Percentiles rank a stretch among this genome's conserved stretches.
Evolutionary conservation across 768 basidiomycete species (phyloP).

Genomic region (Pisolithus microcarpus): DNA sequence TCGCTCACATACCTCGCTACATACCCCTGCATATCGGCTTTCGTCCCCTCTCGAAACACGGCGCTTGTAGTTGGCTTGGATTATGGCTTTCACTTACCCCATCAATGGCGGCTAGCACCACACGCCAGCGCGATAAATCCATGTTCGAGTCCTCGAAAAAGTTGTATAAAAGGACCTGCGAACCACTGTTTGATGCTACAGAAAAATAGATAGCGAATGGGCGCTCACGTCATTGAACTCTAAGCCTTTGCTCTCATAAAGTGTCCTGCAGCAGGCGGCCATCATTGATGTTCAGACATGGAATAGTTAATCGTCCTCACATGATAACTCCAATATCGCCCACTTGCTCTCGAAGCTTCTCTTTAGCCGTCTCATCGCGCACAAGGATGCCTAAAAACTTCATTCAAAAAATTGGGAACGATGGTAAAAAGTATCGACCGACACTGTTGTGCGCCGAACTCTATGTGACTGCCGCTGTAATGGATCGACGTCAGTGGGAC

Average conservation of each 20-base stretch:
- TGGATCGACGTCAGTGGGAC: constrained; percentile 5
- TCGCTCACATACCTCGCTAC: constrained; percentile 43
- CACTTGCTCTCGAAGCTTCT: not conserved
- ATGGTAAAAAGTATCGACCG: not conserved
- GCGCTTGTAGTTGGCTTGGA: constrained; percentile 24
- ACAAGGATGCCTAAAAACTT: not conserved
- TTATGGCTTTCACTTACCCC: too few relatives aligned
- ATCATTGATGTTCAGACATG: not conserved
- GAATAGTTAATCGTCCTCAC: not conserved
- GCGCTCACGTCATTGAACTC: constrained; percentile 5
- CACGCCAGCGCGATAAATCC: constrained; percentile 49
- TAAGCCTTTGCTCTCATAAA: constrained; percentile 9
- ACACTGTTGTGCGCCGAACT: not conserved
- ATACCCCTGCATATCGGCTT: constrained; percentile 47
- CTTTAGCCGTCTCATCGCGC: not conserved
- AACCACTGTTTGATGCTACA: not conserved
- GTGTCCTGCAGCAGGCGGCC: not conserved
- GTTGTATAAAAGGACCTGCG: constrained; percentile 66
- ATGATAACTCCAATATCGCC: not conserved
- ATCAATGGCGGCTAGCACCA: constrained; percentile 33
- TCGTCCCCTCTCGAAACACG: constrained; percentile 43
- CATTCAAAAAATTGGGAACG: not conserved
- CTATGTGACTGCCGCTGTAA: constrained; percentile 26
- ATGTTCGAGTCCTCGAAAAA: constrained; percentile 63
- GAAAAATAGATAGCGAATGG: not conserved